These are phyloP conservation scores for Eucalyptus microcorys DNA, from an alignment of 345 rosid genomes.

Conservation along the genomic window DNA sequence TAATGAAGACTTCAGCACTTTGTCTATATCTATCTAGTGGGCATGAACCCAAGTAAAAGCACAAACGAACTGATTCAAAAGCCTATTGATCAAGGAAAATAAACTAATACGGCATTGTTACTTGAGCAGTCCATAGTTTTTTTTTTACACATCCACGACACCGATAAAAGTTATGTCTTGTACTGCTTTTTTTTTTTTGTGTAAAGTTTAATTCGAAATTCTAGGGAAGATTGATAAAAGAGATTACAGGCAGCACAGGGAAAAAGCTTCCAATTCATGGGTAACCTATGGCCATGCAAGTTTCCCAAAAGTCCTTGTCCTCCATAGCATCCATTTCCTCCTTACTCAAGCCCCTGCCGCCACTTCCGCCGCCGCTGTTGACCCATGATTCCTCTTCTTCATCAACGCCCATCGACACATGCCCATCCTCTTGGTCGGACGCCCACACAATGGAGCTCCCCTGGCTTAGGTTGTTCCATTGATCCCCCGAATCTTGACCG, in stretches of 20 bases:
- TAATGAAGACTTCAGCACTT: no score
- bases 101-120: background rate
- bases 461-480: background rate
- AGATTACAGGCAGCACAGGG: background rate
- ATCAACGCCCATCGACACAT: background rate
- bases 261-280: background rate
- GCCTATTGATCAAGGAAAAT: background rate
- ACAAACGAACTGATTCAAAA: background rate
- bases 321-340: constrained; percentile 37
- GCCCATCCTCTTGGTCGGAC: background rate
- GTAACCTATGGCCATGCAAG: constrained; percentile 50
- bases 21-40: background rate
- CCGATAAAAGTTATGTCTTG: rapidly evolving
- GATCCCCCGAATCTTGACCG: background rate
- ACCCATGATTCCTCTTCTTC: constrained; percentile 9
- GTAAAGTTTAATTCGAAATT: background rate
- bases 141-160: background rate
- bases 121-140: background rate
- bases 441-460: background rate
- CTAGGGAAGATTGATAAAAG: background rate
- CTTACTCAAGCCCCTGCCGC: constrained; percentile 1
- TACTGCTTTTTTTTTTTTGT: background rate
- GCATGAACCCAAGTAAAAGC: background rate
- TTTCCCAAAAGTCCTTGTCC: constrained; percentile 53
- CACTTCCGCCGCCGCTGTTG: background rate